Percentiles rank a stretch among this genome's conserved stretches.
These are phyloP conservation scores for Botrytis fragariae DNA, from an alignment of 2,329 filamentous ascomycete genomes.

Conservation along the genomic window DNA sequence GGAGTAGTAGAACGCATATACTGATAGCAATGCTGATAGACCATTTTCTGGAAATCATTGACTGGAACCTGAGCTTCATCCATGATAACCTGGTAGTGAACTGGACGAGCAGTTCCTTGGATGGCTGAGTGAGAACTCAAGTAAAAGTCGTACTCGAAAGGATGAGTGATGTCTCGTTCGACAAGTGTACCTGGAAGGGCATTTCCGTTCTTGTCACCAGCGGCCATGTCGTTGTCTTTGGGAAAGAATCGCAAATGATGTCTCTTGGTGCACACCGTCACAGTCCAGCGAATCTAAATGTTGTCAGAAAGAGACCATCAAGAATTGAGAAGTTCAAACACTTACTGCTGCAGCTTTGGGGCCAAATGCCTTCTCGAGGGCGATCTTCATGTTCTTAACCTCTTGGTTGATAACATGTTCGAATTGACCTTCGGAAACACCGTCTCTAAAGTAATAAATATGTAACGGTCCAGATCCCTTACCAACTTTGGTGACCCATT, in stretches of 20 bases:
- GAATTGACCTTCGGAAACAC: constrained; percentile 86
- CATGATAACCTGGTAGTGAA: constrained; percentile 85
- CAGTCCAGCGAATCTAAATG: constrained; percentile 62
- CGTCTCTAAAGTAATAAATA: constrained; percentile 90
- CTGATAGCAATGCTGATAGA: constrained; percentile 93
- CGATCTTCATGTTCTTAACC: constrained; percentile 64
- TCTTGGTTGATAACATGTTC: constrained; percentile 76
- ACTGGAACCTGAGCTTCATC: constrained; percentile 72
- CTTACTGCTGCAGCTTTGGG: constrained; percentile 33
- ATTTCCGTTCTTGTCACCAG: constrained; percentile 74
- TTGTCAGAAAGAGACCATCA: constrained; percentile 17
- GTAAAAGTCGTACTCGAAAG: constrained; percentile 84
- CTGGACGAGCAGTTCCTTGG: constrained; percentile 88
- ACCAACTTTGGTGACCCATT: constrained; percentile 61
- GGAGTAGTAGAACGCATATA: constrained; percentile 91
- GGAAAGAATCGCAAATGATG: constrained; percentile 96
- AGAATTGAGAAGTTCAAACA: not conserved
- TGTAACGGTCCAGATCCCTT: constrained; percentile 60
- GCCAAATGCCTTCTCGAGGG: constrained; percentile 46
- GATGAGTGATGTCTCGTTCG: constrained; percentile 85
- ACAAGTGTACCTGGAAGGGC: constrained; percentile 83
- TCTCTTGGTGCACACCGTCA: constrained; percentile 87
- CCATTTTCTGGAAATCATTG: constrained; percentile 76
- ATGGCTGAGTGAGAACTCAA: constrained; percentile 67
- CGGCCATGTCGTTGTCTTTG: constrained; percentile 46